Conservation (phyloP, 192 early-diverging fungal genomes). For the Rhizoclosmatium globosum region DNA sequence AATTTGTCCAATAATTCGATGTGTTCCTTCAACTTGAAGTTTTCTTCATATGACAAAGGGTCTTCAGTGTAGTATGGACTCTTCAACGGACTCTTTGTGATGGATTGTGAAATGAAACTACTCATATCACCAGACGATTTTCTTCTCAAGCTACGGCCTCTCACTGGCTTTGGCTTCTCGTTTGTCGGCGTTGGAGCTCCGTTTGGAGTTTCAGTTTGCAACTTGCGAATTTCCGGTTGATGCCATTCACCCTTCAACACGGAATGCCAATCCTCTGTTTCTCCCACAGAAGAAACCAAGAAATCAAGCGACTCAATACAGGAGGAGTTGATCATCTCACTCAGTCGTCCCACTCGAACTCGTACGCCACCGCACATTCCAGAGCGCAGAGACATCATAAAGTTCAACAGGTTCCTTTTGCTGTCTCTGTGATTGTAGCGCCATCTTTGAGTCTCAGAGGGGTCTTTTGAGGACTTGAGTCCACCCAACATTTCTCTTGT, state of each 20-base stretch:
- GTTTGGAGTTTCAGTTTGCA: conserved; percentile 26
- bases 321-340: conserved; percentile 80
- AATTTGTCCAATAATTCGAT: conserved; percentile 35
- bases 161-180: not conserved
- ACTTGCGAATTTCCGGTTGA: conserved; percentile 13
- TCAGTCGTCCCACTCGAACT: conserved; percentile 77
- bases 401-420: conserved; percentile 77
- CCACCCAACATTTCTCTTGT: conserved; percentile 83
- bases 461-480: conserved; percentile 47
- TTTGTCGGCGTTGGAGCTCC: not conserved
- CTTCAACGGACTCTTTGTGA: conserved; percentile 40
- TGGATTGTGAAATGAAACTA: not conserved
- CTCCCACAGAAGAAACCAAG: conserved; percentile 57
- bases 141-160: conserved; percentile 38
- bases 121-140: conserved; percentile 31
- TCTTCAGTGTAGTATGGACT: conserved; percentile 47
- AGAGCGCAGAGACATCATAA: conserved; percentile 80
- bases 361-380: conserved; percentile 74
- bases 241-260: conserved; percentile 52
- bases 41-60: conserved; percentile 20
- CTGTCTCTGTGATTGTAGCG: conserved; percentile 47
- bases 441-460: conserved; percentile 41
- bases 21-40: conserved; percentile 35
- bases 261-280: conserved; percentile 56
- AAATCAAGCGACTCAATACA: conserved; percentile 85